Evolutionary conservation across 345 rosid genomes (phyloP), one percentile per base, ranked within the genome.

Genomic region (Ceriops decandra): DNA sequence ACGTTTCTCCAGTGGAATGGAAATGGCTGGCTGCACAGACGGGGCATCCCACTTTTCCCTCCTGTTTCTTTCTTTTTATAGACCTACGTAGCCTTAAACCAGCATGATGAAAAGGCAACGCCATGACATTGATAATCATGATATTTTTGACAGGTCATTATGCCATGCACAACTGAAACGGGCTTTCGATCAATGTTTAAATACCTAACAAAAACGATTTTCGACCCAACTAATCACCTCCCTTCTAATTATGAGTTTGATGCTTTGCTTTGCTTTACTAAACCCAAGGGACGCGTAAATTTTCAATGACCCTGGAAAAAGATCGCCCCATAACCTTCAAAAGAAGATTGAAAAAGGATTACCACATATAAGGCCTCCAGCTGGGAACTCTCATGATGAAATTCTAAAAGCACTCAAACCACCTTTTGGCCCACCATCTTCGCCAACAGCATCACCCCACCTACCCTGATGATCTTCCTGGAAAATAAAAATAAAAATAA

Each of bases 141-240:
- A 2, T 17, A 42, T 3, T 42, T 42, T 42, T 42, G 49, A 42
- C 17, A 42, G 15, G 49, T 42, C 15, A 42, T 42, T 42, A 42
- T 42, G 49, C 49, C 49, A 15, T 42, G 49, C 49, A 42, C 49
- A 16, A 15, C 49, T 42, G 16, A 42, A 42, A 42, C 3, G 49
- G 59, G 28, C 59, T 24, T 24, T 24, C 24, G 59, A 56, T 56
- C 17, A 28, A 11, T 56, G 31, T 61, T 59, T 33, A 42, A 32
- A 15, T 9, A 57, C 69, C 69, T 47, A 47, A 59, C 52, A 27
- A 35, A 60, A 33, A 33, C 22, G 60, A 65, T 28, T 13, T 64
- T 65, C 19, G 11, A 60, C 33, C 57, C 47, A 72, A 64, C 28
- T 16, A 58, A 26, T 72, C 52, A 72, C 35, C 10, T 27, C 15